Evolutionary conservation across 1,139 yeast species (phyloP).

Genomic region (Magnusiomyces fungicola): DNA sequence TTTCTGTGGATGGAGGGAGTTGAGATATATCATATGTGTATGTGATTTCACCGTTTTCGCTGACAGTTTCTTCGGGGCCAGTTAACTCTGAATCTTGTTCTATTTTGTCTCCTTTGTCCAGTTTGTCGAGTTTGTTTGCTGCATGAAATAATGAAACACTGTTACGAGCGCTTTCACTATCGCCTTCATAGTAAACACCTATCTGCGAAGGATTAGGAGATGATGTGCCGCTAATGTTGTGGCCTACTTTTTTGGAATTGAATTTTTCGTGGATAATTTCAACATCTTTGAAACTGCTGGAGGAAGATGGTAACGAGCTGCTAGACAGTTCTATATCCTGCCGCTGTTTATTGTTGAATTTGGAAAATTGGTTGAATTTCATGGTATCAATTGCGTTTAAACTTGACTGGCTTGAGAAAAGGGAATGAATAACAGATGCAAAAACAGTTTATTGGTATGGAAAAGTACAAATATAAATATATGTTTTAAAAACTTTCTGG

Average conservation of each 20-base stretch:
- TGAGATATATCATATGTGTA: not conserved
- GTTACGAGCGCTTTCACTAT: too few species aligned
- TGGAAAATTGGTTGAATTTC: too few species aligned
- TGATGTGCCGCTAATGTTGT: not conserved
- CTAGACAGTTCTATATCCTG: not conserved
- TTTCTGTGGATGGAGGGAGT: slow-evolving; percentile 3
- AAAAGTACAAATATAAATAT: too few species aligned
- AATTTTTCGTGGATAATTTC: not conserved
- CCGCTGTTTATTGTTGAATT: too few species aligned
- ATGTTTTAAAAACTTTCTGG: too few species aligned
- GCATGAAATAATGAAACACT: too few species aligned
- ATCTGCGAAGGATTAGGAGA: not conserved
- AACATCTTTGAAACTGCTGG: not conserved
- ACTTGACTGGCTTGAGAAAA: too few species aligned
- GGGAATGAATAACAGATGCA: too few species aligned
- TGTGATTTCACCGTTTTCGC: not conserved
- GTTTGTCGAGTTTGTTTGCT: too few species aligned
- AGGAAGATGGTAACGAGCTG: not conserved
- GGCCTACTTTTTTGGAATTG: not conserved
- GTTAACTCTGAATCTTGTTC: not conserved
- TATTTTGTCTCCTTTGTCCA: not conserved
- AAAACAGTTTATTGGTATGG: too few species aligned
- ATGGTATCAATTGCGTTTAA: too few species aligned
- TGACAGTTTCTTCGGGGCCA: not conserved
- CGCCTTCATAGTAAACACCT: not conserved